Evolutionary conservation across 345 rosid genomes (phyloP), one percentile per base, ranked within the genome.

Genomic region (Balakata baccata): DNA sequence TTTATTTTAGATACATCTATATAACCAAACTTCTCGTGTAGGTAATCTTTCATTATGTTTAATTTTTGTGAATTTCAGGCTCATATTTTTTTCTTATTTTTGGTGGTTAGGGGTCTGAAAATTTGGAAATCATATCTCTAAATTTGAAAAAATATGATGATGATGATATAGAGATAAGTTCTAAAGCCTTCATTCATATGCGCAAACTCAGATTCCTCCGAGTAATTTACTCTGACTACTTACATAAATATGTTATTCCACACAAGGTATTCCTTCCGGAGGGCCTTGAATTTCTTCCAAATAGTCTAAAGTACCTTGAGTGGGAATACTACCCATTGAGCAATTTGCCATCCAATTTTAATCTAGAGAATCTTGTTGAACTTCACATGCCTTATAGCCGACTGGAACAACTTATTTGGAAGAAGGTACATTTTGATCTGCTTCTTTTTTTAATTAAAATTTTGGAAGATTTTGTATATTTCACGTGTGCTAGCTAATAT

Each of bases 241-340:
- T n/a, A n/a, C n/a, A n/a, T n/a, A n/a, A n/a, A n/a, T n/a, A n/a
- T n/a, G n/a, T n/a, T n/a, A n/a, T n/a, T n/a, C n/a, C n/a, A n/a
- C n/a, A n/a, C n/a, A n/a, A n/a, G 16, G 34, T 29, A 29, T 29
- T 2, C 37, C 11, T 8, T 11, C 37, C 22, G 12, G 2, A 14
- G 62, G 63, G 29, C 63, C 63, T 70, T 39, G 73, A 70, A 14
- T 70, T 47, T 54, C 73, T 70, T 38, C 73, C 73, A 4, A n/a
- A 38, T 8, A 22, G 43, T 59, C 29, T 70, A 1, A 23, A 64
- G 12, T 39, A 18, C 56, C 51, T 70, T 18, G 0, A 7, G 2
- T 70, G 63, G 63, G 37, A 18, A 16, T 11, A 25, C 3, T 68
- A 3, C 59, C 63, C 63, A 11, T 29, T 39, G 12, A 41, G 25